Evolutionary conservation across 768 basidiomycete species (phyloP).

Genomic region (Austroboletus eburneus): DNA sequence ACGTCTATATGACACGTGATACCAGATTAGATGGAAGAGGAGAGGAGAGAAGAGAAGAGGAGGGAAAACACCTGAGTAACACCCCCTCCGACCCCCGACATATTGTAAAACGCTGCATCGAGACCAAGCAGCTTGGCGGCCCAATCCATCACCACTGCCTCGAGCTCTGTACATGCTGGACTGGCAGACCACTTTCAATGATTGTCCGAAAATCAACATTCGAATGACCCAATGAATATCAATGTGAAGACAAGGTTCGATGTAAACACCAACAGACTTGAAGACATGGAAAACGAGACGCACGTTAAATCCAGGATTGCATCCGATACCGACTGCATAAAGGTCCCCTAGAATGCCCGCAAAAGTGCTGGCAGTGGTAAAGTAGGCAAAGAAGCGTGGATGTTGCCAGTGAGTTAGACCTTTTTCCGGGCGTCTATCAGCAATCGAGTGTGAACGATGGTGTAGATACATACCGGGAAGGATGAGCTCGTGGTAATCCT

Average conservation of each 20-base stretch:
- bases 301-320: conserved; percentile 89
- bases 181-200: conserved; percentile 74
- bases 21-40: background rate
- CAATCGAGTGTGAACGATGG: background rate
- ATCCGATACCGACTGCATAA: conserved; percentile 59
- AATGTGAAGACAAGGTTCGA: background rate
- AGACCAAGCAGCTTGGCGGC: conserved; percentile 79
- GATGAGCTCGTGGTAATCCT: conserved; percentile 78
- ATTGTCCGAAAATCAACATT: too few relatives aligned
- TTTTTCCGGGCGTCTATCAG: conserved; percentile 17
- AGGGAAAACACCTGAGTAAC: conserved; percentile 62
- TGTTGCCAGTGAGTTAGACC: conserved; percentile 92
- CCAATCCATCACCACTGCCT: conserved; percentile 90
- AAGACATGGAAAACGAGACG: background rate
- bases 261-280: background rate
- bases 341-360: conserved; percentile 83
- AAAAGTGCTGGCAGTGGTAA: conserved; percentile 74
- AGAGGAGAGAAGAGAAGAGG: conserved; percentile 27
- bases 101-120: conserved; percentile 58
- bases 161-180: conserved; percentile 90
- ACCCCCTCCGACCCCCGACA: conserved; percentile 72
- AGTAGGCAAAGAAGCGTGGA: conserved; percentile 87
- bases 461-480: conserved; percentile 55
- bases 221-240: background rate
- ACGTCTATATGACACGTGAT: conserved; percentile 44